phyloP scores from a whole-genome alignment of 108 stramenopile genomes.

The Poteriospumella lacustris region DNA sequence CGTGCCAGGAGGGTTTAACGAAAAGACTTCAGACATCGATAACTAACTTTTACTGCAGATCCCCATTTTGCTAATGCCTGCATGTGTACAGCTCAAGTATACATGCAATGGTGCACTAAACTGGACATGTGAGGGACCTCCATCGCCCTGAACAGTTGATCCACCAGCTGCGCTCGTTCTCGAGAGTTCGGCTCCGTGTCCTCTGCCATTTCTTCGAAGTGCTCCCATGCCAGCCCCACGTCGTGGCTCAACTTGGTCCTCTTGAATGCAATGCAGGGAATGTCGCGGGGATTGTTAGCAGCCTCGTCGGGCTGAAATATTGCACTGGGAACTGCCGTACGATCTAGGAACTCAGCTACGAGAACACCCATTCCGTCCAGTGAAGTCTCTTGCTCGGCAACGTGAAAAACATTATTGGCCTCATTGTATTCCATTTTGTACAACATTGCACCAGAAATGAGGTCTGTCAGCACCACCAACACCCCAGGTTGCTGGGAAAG shows the following conservation, averaged over 20 bases:
- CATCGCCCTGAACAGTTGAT: neutral
- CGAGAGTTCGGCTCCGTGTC: neutral
- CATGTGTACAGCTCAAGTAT: too few species aligned
- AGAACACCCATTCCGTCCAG: neutral
- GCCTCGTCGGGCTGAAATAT: neutral
- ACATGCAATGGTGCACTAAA: neutral
- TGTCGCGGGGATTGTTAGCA: neutral
- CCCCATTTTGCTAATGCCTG: too few species aligned
- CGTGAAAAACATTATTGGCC: neutral
- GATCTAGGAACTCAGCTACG: neutral
- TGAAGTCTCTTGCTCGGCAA: neutral
- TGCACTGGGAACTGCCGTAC: neutral
- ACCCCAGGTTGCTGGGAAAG: neutral
- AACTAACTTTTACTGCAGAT: too few species aligned
- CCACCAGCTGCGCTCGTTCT: neutral
- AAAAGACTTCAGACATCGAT: too few species aligned
- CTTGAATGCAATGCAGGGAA: neutral
- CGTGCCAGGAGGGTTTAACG: too few species aligned
- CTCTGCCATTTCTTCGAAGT: neutral
- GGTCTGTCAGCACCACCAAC: neutral
- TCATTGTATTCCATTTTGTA: neutral
- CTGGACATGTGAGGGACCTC: neutral
- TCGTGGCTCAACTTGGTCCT: neutral
- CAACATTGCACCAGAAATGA: neutral
- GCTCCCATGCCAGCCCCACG: neutral